Percentiles rank a stretch among this genome's conserved stretches.
These are phyloP conservation scores for Tylopilus sp. DNA, from an alignment of 1,284 basidiomycete genomes.

Conservation along the genomic window DNA sequence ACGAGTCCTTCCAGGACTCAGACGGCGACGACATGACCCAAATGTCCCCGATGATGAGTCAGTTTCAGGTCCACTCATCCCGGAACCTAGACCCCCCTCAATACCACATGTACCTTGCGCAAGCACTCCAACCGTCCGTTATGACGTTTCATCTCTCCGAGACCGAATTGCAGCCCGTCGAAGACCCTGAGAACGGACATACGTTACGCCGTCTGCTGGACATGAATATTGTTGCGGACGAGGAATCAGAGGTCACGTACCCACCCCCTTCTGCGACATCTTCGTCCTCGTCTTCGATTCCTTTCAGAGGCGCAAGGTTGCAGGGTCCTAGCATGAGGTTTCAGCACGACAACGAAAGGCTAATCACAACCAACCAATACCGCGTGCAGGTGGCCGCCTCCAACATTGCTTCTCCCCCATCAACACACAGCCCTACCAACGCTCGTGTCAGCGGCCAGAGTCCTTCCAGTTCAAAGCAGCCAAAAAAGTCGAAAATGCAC, in stretches of 20 bases:
- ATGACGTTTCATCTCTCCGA: slow-evolving; percentile 34
- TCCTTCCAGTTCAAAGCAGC: slow-evolving; percentile 9
- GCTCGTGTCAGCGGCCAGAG: slow-evolving; percentile 11
- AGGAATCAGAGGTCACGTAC: slow-evolving; percentile 13
- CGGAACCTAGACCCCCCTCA: slow-evolving; percentile 7
- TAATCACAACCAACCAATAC: slow-evolving; percentile 11
- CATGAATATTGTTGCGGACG: slow-evolving; percentile 17
- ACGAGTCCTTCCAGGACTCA: slow-evolving; percentile 33
- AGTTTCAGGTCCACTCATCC: slow-evolving; percentile 29
- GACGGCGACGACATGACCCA: slow-evolving; percentile 35
- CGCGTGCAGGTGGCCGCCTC: slow-evolving; percentile 12
- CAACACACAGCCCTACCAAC: slow-evolving; percentile 7
- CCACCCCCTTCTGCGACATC: slow-evolving; percentile 5
- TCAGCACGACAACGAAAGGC: slow-evolving; percentile 17
- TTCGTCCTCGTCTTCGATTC: slow-evolving; percentile 1
- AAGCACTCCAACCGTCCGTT: slow-evolving; percentile 25
- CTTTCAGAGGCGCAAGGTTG: slow-evolving; percentile 4
- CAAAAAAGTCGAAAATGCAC: slow-evolving; percentile 51
- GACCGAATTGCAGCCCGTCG: slow-evolving; percentile 22
- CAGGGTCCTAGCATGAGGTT: slow-evolving; percentile 32
- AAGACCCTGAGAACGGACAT: slow-evolving; percentile 30
- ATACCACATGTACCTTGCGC: slow-evolving; percentile 10
- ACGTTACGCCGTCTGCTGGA: slow-evolving; percentile 18
- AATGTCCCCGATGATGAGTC: slow-evolving; percentile 35
- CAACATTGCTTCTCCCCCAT: slow-evolving; percentile 5